Evolutionary conservation across 140 eudicot genomes (phyloP).

Genomic region (Senecio squalidus): DNA sequence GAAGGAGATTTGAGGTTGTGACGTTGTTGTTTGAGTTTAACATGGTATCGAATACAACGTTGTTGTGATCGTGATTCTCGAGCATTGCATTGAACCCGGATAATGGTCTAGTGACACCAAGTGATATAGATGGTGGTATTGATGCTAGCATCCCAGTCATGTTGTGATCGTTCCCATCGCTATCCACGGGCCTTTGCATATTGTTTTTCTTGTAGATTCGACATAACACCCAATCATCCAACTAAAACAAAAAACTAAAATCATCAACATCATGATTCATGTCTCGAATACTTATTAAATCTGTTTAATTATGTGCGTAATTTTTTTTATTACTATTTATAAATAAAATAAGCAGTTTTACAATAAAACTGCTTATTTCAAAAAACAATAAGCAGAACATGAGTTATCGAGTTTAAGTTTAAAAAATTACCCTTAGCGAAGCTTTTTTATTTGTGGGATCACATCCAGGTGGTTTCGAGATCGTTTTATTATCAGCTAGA

Average conservation of each 20-base stretch:
- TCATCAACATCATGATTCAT: not conserved
- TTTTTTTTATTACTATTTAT: too few species aligned
- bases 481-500: conserved; percentile 51
- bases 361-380: too few species aligned
- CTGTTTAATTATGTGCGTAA: too few species aligned
- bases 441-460: conserved; percentile 49
- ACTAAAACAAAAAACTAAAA: conserved; percentile 23
- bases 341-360: too few species aligned
- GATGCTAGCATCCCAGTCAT: conserved; percentile 45
- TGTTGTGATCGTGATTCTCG: conserved; percentile 35
- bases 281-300: too few species aligned
- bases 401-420: too few species aligned
- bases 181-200: conserved; percentile 58
- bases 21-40: conserved; percentile 14
- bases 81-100: conserved; percentile 36
- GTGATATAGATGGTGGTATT: conserved; percentile 36
- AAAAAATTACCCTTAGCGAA: conserved; percentile 57
- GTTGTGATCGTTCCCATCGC: conserved; percentile 37
- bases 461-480: conserved; percentile 64
- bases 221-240: conserved; percentile 95
- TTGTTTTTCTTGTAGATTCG: conserved; percentile 88
- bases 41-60: conserved; percentile 39
- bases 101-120: conserved; percentile 26
- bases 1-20: conserved; percentile 21
- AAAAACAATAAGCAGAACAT: too few species aligned